Conservation (phyloP, 371 early-diverging fungal genomes). For the Basidiobolus meristosporus region DNA sequence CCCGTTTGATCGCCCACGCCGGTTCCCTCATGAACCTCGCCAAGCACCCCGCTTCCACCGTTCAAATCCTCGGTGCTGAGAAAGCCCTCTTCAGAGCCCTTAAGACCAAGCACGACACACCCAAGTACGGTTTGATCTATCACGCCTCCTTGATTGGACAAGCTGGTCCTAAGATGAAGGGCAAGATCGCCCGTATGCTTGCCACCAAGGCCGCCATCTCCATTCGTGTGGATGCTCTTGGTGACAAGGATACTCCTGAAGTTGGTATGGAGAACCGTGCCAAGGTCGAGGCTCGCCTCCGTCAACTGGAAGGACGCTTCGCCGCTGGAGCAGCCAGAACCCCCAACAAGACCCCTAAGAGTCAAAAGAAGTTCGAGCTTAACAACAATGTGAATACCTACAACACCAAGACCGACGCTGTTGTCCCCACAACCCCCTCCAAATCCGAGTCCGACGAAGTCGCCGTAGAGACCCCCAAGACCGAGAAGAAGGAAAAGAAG, state of each 20-base stretch:
- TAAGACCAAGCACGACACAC: constrained; percentile 95
- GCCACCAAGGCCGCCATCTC: constrained; percentile 98
- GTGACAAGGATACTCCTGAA: constrained; percentile 62
- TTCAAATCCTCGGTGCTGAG: constrained; percentile 96
- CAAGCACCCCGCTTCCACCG: constrained; percentile 86
- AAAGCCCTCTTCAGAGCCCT: constrained; percentile 94
- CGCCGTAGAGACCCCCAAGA: constrained; percentile 12
- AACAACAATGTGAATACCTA: too few relatives aligned
- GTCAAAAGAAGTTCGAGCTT: too few relatives aligned
- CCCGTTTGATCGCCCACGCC: constrained; percentile 79
- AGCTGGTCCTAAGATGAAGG: constrained; percentile 94
- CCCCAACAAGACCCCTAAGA: too few relatives aligned
- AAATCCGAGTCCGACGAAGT: constrained; percentile 20
- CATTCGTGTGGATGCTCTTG: constrained; percentile 95
- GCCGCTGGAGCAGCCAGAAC: too few relatives aligned
- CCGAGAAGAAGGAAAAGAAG: constrained; percentile 9
- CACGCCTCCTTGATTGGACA: constrained; percentile 90
- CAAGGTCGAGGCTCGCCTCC: constrained; percentile 63
- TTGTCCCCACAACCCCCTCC: too few relatives aligned
- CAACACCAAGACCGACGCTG: too few relatives aligned
- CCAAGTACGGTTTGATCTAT: constrained; percentile 97
- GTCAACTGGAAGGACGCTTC: too few relatives aligned
- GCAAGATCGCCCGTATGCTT: constrained; percentile 90
- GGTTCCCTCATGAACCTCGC: constrained; percentile 81
- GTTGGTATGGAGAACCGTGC: constrained; percentile 98